Evolutionary conservation across 2,329 filamentous ascomycete genomes (phyloP), one percentile per base, ranked within the genome.

Genomic region (Hymenoscyphus infarciens): DNA sequence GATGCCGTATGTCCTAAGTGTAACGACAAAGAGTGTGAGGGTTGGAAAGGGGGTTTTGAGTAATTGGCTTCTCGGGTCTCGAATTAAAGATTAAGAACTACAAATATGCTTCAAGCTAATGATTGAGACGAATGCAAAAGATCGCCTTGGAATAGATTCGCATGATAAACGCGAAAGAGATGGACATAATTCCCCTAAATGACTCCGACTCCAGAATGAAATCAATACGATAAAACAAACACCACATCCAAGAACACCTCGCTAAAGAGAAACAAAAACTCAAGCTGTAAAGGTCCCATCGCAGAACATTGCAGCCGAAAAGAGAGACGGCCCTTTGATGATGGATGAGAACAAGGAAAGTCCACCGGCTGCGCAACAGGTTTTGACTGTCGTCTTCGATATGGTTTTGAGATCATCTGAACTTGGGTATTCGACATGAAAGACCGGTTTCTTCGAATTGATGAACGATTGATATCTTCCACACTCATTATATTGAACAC

Each of bases 371-470:
- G 45, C 45, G 19, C 45, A 52, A 13, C 7, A 25, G 3, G 11
- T 52, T n/a, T 22, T 5, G 2, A 52, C 19, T 38, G 19, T 52
- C n/a, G 8, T 22, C 45, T 52, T 52, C 19, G 45, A 25, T 22
- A 52, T 22, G 8, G 3, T 4, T 10, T 22, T 11, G 3, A 52
- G 45, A 25, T 52, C 19, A 13, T 52, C n/a, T 2, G 8, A 25
- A 16, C 53, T 8, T 13, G 31, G 27, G 70, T 90, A 90, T 75
- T 91, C 88, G 64, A 90, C 88, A 71, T 89, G 83, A 72, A 90
- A 90, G 33, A 91, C 87, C 1, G 87, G 87, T 73, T 90, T 90
- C 35, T 79, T 78, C 7, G 80, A 81, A 6, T 79, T 68, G 61
- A 87, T 81, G 70, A 90, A 90, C 2, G 80, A 74, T 1, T 76